phyloP scores from a whole-genome alignment of 2,329 filamentous ascomycete genomes.

The Penicillium sp. region DNA sequence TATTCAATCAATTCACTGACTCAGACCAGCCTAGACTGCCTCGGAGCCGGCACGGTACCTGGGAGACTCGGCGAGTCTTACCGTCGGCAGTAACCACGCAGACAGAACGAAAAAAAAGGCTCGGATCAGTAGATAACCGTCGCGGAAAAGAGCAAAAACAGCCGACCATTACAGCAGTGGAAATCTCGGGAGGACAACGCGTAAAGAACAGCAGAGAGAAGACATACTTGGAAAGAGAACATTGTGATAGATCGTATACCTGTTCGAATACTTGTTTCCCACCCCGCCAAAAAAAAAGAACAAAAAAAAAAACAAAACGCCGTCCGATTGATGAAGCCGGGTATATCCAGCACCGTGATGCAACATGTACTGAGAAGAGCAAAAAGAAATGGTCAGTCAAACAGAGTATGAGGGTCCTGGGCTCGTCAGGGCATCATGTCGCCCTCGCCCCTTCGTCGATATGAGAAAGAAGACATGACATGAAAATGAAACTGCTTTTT shows the following conservation, averaged over 20 bases:
- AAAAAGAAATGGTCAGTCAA: conserved; percentile 19
- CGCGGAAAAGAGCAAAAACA: conserved; percentile 12
- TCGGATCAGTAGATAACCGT: conserved; percentile 11
- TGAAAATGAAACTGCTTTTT: conserved; percentile 27
- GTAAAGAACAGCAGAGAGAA: conserved; percentile 11
- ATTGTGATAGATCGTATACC: conserved; percentile 23
- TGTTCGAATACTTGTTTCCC: conserved; percentile 29
- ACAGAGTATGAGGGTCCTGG: conserved; percentile 7
- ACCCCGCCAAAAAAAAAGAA: conserved; percentile 12
- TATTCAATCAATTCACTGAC: conserved; percentile 23
- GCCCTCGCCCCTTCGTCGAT: conserved; percentile 19
- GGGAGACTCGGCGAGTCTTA: background rate
- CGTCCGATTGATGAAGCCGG: conserved; percentile 49
- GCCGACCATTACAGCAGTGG: conserved; percentile 27
- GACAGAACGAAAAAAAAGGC: conserved; percentile 5
- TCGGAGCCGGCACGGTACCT: conserved; percentile 7
- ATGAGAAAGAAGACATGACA: conserved; percentile 19
- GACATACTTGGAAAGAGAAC: conserved; percentile 20
- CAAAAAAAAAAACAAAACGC: conserved; percentile 30
- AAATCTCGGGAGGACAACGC: conserved; percentile 17
- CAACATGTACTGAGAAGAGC: conserved; percentile 44
- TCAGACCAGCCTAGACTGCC: conserved; percentile 3
- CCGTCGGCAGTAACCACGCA: background rate
- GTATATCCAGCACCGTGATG: conserved; percentile 56
- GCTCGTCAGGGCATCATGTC: background rate